Evolutionary conservation across 345 rosid genomes (phyloP).

Genomic region (Melaleuca alternifolia): DNA sequence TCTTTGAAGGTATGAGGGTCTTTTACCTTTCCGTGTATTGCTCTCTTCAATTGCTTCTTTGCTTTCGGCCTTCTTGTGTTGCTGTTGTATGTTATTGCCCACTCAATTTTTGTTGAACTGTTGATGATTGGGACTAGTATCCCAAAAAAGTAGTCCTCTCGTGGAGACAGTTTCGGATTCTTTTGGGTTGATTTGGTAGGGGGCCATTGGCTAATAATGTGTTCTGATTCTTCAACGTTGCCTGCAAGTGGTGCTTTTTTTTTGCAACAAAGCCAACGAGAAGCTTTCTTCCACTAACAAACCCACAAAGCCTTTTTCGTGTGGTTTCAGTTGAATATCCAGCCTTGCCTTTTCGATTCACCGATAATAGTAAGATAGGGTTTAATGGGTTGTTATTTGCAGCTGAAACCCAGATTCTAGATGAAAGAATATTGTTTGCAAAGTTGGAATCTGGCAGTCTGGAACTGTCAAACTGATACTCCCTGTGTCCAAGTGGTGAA

Average conservation of each 20-base stretch:
- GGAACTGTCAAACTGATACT: neutral
- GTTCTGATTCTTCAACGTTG: neutral
- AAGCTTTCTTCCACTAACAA: too few relatives aligned
- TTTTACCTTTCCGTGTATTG: neutral
- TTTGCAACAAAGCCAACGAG: too few relatives aligned
- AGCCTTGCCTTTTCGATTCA: neutral
- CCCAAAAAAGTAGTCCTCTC: neutral
- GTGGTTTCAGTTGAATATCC: neutral
- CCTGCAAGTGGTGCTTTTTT: neutral
- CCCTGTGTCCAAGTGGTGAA: neutral
- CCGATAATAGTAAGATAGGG: neutral
- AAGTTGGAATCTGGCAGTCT: neutral
- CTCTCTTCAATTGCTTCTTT: neutral
- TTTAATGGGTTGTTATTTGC: neutral
- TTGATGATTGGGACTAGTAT: neutral
- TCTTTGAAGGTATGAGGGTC: conserved; percentile 33
- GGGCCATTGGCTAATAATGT: neutral
- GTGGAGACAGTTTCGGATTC: neutral
- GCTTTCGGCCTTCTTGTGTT: neutral
- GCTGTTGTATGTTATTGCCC: neutral
- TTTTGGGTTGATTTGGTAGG: neutral
- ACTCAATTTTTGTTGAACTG: neutral
- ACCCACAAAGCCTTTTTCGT: neutral
- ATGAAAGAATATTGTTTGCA: neutral
- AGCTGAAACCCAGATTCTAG: neutral